Base-by-base conservation (phyloP, 805 yeast genomes). In the Sungouiella blattae region DNA sequence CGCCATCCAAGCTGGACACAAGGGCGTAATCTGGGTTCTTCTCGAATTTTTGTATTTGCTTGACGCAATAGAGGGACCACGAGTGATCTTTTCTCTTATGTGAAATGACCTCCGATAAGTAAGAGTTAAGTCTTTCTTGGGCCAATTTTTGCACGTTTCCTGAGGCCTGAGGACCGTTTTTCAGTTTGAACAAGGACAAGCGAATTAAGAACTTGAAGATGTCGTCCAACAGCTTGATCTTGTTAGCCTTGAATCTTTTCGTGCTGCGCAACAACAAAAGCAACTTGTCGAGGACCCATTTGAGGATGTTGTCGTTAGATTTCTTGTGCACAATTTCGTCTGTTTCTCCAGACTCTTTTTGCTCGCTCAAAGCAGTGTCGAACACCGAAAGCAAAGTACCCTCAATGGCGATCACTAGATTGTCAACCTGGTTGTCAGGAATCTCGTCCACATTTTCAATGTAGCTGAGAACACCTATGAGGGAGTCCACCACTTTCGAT, bases 91-190 rank as follows among this genome's bases (percentile, higher is more conserved):
- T 52, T 43, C 77, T 64, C 33, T 66, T 62, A 17, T 60, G 48
- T 18, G 68, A 57, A 26, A 82, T 62, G 4, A 79, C 61, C 30
- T 79, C 80, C 0, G 86, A 67, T 23, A 89, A 61, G 11, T 86
- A 67, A 0, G 95, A 80, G 48, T 73, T 77, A 32, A 89, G 60
- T 43, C 88, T 75, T 28, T 82, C 87, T 36, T 67, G 73, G 2
- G 81, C 72, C 11, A 76, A 35, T 18, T 63, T 57, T 17, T 66
- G 58, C 26, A 77, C 54, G 36, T 62, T 59, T 6, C 36, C 52
- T 2, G 68, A 60, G 3, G 56, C 55, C n/a, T 36, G 43, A 28
- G 30, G 44, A 11, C 36, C 46, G 21, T 17, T 41, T 16, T 28
- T 33, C 17, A 44, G 33, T 21, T 40, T 49, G 52, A 75, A 75